Conservation (phyloP, 345 rosid genomes). For the Raphanus raphanistrum region DNA sequence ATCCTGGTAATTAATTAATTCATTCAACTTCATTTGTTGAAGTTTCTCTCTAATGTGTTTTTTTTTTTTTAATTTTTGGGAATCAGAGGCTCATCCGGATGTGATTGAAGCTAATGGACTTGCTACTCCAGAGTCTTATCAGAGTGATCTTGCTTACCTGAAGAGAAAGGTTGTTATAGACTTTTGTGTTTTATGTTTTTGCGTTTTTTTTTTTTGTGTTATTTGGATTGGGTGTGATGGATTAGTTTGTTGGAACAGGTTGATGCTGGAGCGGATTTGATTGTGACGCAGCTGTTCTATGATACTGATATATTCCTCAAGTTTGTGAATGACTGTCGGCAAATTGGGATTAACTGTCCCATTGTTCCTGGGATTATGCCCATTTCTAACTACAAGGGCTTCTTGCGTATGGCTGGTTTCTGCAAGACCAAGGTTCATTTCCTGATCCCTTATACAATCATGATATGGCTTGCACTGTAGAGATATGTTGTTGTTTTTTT, state of each 20-base stretch:
- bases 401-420: slow-evolving; percentile 92
- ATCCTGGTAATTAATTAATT: slow-evolving; percentile 59
- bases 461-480: background rate
- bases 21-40: background rate
- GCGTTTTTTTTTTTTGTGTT: background rate
- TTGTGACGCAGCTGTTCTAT: slow-evolving; percentile 81
- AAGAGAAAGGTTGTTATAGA: slow-evolving; percentile 63
- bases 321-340: slow-evolving; percentile 89
- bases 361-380: slow-evolving; percentile 99
- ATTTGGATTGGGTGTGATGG: background rate
- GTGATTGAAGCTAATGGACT: slow-evolving; percentile 67
- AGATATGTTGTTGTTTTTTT: background rate
- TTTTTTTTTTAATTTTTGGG: background rate
- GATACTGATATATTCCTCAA: slow-evolving; percentile 92
- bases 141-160: slow-evolving; percentile 81
- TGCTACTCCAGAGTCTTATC: slow-evolving; percentile 70
- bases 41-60: background rate
- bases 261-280: slow-evolving; percentile 96
- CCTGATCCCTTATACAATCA: background rate
- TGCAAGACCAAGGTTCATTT: slow-evolving; percentile 80
- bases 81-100: slow-evolving; percentile 92
- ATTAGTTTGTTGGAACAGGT: slow-evolving; percentile 47
- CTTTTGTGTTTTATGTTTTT: background rate
- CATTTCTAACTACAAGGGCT: slow-evolving; percentile 90
- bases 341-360: slow-evolving; percentile 84